Evolutionary conservation across 2,329 filamentous ascomycete genomes (phyloP).

Genomic region (Penicillium corylophilum): DNA sequence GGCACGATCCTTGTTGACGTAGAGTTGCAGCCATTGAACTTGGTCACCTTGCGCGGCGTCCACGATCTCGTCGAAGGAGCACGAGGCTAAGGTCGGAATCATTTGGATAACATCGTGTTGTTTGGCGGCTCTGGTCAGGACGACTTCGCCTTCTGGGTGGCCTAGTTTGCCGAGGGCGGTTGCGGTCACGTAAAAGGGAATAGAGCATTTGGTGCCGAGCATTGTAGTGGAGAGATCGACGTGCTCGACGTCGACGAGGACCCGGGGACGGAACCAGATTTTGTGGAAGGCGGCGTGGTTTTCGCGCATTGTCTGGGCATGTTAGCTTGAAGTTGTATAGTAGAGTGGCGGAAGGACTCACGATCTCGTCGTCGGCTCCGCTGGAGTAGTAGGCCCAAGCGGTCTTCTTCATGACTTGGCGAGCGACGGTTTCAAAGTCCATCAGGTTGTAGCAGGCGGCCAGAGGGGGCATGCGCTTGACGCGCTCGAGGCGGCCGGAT

Average conservation of each 20-base stretch:
- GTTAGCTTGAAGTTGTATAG: not conserved
- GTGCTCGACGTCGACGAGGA: conserved; percentile 85
- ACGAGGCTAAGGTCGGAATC: conserved; percentile 96
- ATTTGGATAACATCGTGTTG: conserved; percentile 94
- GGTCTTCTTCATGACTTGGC: conserved; percentile 87
- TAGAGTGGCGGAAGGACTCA: conserved; percentile 36
- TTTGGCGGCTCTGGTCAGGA: conserved; percentile 78
- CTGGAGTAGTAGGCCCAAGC: conserved; percentile 98
- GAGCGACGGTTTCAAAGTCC: conserved; percentile 94
- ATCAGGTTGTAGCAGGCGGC: conserved; percentile 90
- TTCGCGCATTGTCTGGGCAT: conserved; percentile 76
- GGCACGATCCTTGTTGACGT: conserved; percentile 91
- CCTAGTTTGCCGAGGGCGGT: conserved; percentile 95
- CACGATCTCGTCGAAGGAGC: conserved; percentile 95
- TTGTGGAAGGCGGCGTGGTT: conserved; percentile 96
- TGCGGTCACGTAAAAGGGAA: conserved; percentile 95
- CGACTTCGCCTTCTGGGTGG: conserved; percentile 87
- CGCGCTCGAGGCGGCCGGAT: conserved; percentile 70
- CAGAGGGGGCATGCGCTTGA: conserved; percentile 72
- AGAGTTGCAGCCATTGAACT: conserved; percentile 94
- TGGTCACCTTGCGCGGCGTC: conserved; percentile 78
- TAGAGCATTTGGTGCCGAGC: conserved; percentile 79
- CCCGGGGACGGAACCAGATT: conserved; percentile 90
- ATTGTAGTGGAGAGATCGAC: conserved; percentile 88
- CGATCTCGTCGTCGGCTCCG: conserved; percentile 85